A percentile compares a stretch with the other conserved stretches of the same genome.
phyloP scores from a whole-genome alignment of 768 basidiomycete species.

The Lentinus brumalis region DNA sequence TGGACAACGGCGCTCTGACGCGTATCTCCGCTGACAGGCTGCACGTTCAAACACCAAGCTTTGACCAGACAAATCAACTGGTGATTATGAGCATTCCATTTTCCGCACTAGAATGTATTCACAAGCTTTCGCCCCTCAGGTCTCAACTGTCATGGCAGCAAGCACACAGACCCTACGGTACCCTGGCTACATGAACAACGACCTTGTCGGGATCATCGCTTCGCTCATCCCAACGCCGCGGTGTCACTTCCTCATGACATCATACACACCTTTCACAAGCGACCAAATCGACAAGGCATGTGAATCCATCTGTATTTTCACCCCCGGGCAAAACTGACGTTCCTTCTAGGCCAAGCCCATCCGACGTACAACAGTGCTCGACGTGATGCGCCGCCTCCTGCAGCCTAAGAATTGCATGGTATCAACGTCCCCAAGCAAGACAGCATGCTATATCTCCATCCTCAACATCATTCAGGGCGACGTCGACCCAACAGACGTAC shows the following conservation, averaged over 20 bases:
- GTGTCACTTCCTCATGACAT: conserved; percentile 98
- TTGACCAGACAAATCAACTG: conserved; percentile 91
- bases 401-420: conserved; percentile 99
- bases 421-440: conserved; percentile 87
- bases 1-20: conserved; percentile 93
- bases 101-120: not conserved
- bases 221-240: conserved; percentile 96
- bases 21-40: conserved; percentile 92
- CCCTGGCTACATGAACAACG: conserved; percentile 99
- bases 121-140: conserved; percentile 44
- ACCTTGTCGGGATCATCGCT: conserved; percentile 95
- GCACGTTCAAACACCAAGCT: conserved; percentile 83
- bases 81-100: conserved; percentile 42
- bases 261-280: conserved; percentile 97
- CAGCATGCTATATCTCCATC: conserved; percentile 95
- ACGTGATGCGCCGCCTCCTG: conserved; percentile 96
- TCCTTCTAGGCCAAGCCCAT: conserved; percentile 80
- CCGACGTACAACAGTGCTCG: conserved; percentile 93
- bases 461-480: conserved; percentile 99
- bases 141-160: conserved; percentile 96
- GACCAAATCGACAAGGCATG: conserved; percentile 93
- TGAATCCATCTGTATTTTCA: not conserved
- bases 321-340: not conserved
- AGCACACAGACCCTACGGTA: conserved; percentile 96
- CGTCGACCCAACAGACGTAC: conserved; percentile 95